A percentile compares a stretch with the other conserved stretches of the same genome.
Evolutionary conservation across 169 alveolate genomes (phyloP).

Genomic region (Eimeria tenella): DNA sequence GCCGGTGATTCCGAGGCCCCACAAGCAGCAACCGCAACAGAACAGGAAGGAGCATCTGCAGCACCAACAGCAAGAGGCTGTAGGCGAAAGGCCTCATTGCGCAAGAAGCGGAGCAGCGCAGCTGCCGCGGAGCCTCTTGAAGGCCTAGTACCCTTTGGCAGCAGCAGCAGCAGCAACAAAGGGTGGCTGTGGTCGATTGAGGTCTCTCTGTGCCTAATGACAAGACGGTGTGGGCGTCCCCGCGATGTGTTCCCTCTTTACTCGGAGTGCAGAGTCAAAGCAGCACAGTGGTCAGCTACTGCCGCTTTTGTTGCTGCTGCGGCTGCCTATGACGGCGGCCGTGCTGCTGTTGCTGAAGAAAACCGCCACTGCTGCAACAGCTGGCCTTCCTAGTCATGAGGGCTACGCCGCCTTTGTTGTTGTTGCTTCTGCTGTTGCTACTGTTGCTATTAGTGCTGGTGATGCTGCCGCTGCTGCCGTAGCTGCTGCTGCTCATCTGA

Average conservation of each 20-base stretch:
- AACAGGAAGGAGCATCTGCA: neutral
- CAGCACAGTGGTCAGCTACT: slow-evolving; percentile 37
- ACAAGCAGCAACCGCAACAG: neutral
- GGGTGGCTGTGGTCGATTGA: slow-evolving; percentile 8
- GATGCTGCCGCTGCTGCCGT: neutral
- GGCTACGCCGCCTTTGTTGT: neutral
- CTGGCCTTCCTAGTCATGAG: neutral
- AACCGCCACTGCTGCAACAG: neutral
- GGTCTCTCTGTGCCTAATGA: slow-evolving; percentile 1
- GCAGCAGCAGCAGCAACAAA: slow-evolving; percentile 27
- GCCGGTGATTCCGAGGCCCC: neutral
- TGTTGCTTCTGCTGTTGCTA: neutral
- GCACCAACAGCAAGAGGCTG: slow-evolving; percentile 19
- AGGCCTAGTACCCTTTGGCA: slow-evolving; percentile 37
- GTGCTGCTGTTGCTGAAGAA: neutral
- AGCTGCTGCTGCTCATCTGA: neutral
- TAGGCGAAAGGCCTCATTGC: slow-evolving; percentile 21
- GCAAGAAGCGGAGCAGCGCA: neutral
- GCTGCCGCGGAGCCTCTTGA: slow-evolving; percentile 29
- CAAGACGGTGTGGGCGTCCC: neutral
- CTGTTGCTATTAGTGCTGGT: neutral
- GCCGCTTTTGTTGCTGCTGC: neutral
- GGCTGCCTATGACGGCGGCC: neutral
- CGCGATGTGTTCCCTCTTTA: neutral
- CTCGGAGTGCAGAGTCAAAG: slow-evolving; percentile 34